Base-by-base conservation (phyloP, 2,329 filamentous ascomycete species). In the Claviceps arundinis region DNA sequence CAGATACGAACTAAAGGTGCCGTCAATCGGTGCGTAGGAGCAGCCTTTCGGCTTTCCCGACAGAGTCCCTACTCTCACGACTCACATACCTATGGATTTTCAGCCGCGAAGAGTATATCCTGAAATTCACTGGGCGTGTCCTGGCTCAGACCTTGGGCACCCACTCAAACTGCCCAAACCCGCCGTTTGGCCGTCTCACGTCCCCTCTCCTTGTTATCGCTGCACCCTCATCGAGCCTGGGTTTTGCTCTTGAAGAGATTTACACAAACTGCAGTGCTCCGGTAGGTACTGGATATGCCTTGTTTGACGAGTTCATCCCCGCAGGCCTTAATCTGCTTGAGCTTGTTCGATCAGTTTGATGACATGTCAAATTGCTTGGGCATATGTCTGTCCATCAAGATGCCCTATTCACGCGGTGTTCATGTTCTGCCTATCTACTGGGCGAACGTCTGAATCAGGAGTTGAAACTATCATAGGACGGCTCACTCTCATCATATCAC, bases 1-100 rank as follows among this genome's bases (percentile, higher is more conserved):
- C 22, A 26, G 14, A 6, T 16, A 26, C 11, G 34, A 9, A 40
- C 34, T 40, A 17, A 26, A 30, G 30, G 45, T 30, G 49, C 17
- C 34, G n/a, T 19, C 11, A 17, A 24, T 19, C 46, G 34, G 34
- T 17, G 37, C 7, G 14, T 34, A 16, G 37, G 11, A 46, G 5
- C 42, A 34, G 47, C 34, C 42, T 38, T 40, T 50, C 49, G 49
- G 49, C 49, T 40, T 9, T 40, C 7, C 49, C 49, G 48, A 50
- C 5, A 45, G 17, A 30, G 49, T 50, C 13, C 30, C 30, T 9
- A 34, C 30, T 34, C 30, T 34, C 30, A 34, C 30, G 30, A 34
- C 30, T 34, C 30, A 11, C 30, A 11, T 34, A 4, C 22, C 22
- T 22, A 37, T 30, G 11, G 30, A 34, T 34, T 34, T 24, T 47